A percentile compares a stretch with the other conserved stretches of the same genome.
Evolutionary conservation across 306 rosid genomes (phyloP).

Genomic region (Senna tora): DNA sequence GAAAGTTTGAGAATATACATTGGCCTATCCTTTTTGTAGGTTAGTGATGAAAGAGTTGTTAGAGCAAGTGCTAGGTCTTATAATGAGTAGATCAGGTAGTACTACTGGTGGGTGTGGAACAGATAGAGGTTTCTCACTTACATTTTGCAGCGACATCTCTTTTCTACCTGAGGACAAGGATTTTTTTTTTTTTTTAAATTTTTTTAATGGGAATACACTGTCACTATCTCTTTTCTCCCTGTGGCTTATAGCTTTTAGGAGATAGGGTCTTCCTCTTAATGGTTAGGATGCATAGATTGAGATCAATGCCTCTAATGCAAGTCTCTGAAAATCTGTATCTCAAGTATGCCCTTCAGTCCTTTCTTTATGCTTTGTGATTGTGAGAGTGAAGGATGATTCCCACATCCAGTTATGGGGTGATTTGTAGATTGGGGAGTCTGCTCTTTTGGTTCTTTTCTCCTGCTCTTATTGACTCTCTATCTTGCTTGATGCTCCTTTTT

Average conservation of each 20-base stretch:
- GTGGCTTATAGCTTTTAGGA: background rate
- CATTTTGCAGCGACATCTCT: background rate
- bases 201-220: background rate
- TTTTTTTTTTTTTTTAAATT: no score
- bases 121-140: background rate
- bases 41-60: background rate
- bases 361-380: background rate
- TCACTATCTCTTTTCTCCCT: background rate
- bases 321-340: background rate
- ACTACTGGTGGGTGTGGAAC: background rate
- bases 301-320: background rate
- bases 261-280: no score
- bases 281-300: background rate
- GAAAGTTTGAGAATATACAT: background rate
- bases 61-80: background rate
- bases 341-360: background rate
- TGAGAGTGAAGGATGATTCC: background rate
- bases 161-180: background rate
- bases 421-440: constrained; percentile 2
- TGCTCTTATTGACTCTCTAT: background rate
- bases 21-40: background rate
- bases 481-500: background rate
- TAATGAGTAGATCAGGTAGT: background rate
- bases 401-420: background rate
- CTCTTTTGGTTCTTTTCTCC: background rate